Percentiles rank a stretch among this genome's conserved stretches.
These are phyloP conservation scores for Cystobasidiaceae sp. DNA, from an alignment of 1,284 basidiomycete genomes.

Conservation along the genomic window DNA sequence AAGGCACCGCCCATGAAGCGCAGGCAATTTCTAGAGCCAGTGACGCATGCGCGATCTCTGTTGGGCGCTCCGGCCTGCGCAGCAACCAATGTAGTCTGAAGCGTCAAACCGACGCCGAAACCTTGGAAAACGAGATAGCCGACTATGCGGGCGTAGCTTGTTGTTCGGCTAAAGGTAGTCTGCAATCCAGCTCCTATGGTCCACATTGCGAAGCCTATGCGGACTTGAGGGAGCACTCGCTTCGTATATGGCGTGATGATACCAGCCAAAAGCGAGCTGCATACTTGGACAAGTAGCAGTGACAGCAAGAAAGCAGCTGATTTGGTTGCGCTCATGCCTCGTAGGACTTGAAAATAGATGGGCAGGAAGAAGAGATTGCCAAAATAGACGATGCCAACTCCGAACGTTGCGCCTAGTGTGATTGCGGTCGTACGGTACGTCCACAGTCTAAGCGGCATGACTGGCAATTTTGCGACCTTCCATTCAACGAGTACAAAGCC, in stretches of 20 bases:
- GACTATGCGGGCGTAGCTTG: constrained; percentile 56
- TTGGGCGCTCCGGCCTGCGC: constrained; percentile 63
- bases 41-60: constrained; percentile 65
- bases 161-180: constrained; percentile 56
- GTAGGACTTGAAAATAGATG: constrained; percentile 66
- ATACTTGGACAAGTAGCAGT: constrained; percentile 53
- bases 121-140: constrained; percentile 65
- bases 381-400: constrained; percentile 17
- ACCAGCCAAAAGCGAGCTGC: constrained; percentile 50
- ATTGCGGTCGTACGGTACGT: constrained; percentile 18
- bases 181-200: constrained; percentile 63
- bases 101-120: constrained; percentile 59
- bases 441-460: constrained; percentile 40
- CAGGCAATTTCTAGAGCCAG: constrained; percentile 63
- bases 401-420: constrained; percentile 1
- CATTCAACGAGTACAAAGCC: constrained; percentile 68
- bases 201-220: constrained; percentile 64
- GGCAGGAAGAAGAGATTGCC: constrained; percentile 49
- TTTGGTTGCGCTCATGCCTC: constrained; percentile 60
- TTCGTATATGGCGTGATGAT: constrained; percentile 62
- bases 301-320: constrained; percentile 62
- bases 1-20: constrained; percentile 61
- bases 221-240: constrained; percentile 60
- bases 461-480: constrained; percentile 60
- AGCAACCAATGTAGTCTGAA: constrained; percentile 56